phyloP scores from a whole-genome alignment of 2,329 filamentous ascomycete species.

The Epichloe elymi region DNA sequence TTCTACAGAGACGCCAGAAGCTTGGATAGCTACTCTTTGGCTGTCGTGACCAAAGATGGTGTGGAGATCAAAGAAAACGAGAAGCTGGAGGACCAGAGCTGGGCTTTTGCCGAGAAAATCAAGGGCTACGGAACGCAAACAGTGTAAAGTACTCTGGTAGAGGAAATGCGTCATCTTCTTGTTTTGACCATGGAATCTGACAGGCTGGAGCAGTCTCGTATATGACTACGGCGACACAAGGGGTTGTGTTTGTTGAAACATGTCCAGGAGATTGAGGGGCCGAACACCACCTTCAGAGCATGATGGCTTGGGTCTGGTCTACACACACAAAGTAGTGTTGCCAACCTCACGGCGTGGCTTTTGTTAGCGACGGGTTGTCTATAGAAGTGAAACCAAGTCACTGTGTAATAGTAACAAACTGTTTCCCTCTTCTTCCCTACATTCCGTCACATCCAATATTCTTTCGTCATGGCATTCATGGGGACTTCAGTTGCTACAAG shows the following conservation, averaged over 20 bases:
- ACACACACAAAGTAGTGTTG: too few relatives aligned
- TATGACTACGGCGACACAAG: too few relatives aligned
- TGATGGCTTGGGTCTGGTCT: too few relatives aligned
- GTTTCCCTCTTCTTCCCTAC: neutral
- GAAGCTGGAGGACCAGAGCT: slow-evolving; percentile 89
- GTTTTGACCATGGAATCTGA: neutral
- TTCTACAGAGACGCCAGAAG: slow-evolving; percentile 95
- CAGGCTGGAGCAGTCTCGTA: neutral
- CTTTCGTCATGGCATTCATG: neutral
- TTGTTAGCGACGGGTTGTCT: too few relatives aligned
- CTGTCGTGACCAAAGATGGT: slow-evolving; percentile 78
- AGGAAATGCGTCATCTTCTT: neutral
- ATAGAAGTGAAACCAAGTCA: neutral
- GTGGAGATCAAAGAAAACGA: slow-evolving; percentile 74
- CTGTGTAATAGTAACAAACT: neutral
- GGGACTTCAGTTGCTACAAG: neutral
- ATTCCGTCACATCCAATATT: neutral
- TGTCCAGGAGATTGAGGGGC: too few relatives aligned
- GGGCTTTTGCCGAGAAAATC: slow-evolving; percentile 93
- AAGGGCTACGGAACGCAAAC: slow-evolving; percentile 87
- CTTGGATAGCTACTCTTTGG: slow-evolving; percentile 82
- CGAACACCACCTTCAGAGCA: too few relatives aligned
- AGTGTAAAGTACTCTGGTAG: slow-evolving; percentile 18
- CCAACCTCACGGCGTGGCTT: too few relatives aligned
- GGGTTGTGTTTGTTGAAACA: too few relatives aligned